Evolutionary conservation across 352 stramenopile genomes (phyloP).

Genomic region (Globisporangium viniferum): DNA sequence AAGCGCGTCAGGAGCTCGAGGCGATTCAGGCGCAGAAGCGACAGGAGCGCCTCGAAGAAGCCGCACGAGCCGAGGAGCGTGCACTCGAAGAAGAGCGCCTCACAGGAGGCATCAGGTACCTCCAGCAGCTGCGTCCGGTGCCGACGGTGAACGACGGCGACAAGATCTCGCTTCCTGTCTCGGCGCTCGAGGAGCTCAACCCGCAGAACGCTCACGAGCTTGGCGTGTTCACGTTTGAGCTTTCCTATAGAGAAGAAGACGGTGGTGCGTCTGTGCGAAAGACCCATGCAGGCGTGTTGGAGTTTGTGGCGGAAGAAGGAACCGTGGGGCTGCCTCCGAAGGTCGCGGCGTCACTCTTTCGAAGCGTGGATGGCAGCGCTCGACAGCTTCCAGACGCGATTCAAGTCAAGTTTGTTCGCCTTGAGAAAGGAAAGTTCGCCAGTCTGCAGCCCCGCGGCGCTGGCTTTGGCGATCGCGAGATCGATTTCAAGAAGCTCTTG

Average conservation of each 20-base stretch:
- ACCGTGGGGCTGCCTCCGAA: conserved; percentile 77
- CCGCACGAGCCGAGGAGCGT: conserved; percentile 38
- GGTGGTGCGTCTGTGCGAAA: conserved; percentile 20
- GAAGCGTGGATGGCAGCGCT: neutral
- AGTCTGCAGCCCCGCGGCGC: conserved; percentile 61
- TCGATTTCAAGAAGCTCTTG: conserved; percentile 83
- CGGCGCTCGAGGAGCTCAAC: conserved; percentile 73
- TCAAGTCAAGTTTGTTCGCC: conserved; percentile 65
- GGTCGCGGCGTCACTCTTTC: conserved; percentile 65
- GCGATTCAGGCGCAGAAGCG: conserved; percentile 40
- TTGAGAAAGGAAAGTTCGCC: conserved; percentile 69
- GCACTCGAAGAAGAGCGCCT: conserved; percentile 68
- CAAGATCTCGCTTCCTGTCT: conserved; percentile 76
- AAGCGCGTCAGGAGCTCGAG: conserved; percentile 43
- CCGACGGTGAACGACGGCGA: conserved; percentile 56
- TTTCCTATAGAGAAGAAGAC: conserved; percentile 33
- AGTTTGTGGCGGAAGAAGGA: conserved; percentile 78
- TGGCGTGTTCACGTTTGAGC: conserved; percentile 80
- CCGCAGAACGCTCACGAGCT: conserved; percentile 72
- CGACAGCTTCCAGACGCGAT: conserved; percentile 32
- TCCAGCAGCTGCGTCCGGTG: conserved; percentile 41
- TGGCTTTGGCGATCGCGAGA: conserved; percentile 69
- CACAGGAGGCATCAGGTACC: conserved; percentile 69
- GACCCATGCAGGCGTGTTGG: conserved; percentile 75
- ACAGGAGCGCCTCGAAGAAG: conserved; percentile 35